Conservation (phyloP, 2,329 filamentous ascomycete genomes). For the Xylariales sp. region DNA sequence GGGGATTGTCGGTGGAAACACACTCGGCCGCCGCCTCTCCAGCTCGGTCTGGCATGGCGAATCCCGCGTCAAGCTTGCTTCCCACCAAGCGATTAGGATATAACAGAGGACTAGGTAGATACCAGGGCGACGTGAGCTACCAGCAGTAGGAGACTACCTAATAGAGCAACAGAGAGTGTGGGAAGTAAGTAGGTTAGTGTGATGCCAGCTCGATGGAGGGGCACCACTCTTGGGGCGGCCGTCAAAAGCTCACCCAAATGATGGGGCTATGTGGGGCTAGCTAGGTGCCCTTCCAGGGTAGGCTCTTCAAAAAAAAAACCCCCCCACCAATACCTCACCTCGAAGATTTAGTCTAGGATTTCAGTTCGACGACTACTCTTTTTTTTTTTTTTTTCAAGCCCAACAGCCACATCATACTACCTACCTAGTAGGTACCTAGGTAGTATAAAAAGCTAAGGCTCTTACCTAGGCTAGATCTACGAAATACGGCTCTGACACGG, state of each 20-base stretch:
- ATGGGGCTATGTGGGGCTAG: conserved; percentile 17
- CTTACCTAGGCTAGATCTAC: too few relatives aligned
- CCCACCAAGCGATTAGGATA: background rate
- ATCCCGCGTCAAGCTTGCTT: conserved; percentile 9
- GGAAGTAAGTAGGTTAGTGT: background rate
- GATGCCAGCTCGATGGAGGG: conserved; percentile 12
- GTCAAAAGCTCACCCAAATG: background rate
- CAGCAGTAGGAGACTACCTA: conserved; percentile 1
- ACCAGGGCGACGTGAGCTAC: background rate
- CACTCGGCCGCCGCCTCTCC: conserved; percentile 29
- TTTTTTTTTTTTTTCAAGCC: too few relatives aligned
- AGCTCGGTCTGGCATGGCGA: conserved; percentile 28
- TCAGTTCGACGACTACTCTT: too few relatives aligned
- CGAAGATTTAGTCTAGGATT: too few relatives aligned
- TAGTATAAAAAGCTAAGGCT: too few relatives aligned
- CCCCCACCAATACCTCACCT: too few relatives aligned
- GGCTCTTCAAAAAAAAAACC: too few relatives aligned
- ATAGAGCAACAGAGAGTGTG: background rate
- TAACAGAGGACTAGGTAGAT: background rate
- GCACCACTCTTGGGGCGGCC: background rate
- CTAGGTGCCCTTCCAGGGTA: background rate
- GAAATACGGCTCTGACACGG: too few relatives aligned
- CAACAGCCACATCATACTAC: too few relatives aligned
- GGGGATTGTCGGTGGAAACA: conserved; percentile 1
- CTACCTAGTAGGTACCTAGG: too few relatives aligned